These are phyloP conservation scores for Paxillus rubicundulus DNA, from an alignment of 768 basidiomycete genomes.

Conservation along the genomic window DNA sequence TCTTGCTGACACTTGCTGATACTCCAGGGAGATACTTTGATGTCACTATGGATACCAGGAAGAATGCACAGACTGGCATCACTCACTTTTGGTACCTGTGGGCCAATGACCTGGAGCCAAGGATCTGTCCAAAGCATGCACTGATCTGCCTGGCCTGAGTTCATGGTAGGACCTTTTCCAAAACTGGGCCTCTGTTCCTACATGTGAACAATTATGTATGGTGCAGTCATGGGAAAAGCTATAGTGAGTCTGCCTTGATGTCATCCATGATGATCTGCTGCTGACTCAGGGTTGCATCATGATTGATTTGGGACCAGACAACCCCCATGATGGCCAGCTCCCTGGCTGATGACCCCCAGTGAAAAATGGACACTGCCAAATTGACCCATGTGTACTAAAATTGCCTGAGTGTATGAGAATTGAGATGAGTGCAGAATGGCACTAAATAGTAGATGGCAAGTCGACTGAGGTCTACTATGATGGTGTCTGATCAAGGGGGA, in stretches of 20 bases:
- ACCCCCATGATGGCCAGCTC: background rate
- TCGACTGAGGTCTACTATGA: too few relatives aligned
- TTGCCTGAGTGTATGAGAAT: too few relatives aligned
- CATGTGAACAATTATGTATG: background rate
- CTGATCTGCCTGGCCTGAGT: conserved; percentile 12
- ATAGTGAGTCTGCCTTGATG: background rate
- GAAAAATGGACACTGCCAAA: too few relatives aligned
- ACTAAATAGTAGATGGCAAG: too few relatives aligned
- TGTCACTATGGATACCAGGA: conserved; percentile 7
- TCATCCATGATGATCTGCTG: background rate
- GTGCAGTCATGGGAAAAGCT: background rate
- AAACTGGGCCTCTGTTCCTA: background rate
- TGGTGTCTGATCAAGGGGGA: too few relatives aligned
- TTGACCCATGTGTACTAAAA: too few relatives aligned
- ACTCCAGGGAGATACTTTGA: conserved; percentile 5
- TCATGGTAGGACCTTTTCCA: background rate
- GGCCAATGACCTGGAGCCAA: conserved; percentile 17
- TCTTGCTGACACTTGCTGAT: background rate
- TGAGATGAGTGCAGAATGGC: too few relatives aligned
- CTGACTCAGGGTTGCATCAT: background rate
- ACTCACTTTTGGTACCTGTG: conserved; percentile 11
- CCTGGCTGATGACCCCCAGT: background rate
- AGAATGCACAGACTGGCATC: conserved; percentile 16
- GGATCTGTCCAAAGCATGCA: conserved; percentile 17
- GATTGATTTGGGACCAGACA: background rate